Conservation (phyloP, 495 filamentous ascomycete genomes). For the Neurospora sp. region DNA sequence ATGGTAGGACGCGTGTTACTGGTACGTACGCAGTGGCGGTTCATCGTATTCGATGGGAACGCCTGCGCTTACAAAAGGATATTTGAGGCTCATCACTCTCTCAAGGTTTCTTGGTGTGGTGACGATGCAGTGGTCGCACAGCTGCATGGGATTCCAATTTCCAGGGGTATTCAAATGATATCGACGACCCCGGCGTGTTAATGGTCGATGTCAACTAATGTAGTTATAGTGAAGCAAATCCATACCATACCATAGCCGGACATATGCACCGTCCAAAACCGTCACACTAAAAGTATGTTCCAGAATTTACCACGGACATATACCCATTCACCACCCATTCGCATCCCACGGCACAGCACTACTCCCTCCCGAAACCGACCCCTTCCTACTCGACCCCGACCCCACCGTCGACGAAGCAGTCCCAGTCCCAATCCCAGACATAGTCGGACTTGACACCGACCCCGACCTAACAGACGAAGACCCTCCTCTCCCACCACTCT, state of each 20-base stretch:
- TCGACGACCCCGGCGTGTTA: background rate
- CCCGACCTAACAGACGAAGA: background rate
- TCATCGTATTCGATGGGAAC: background rate
- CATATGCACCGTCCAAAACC: background rate
- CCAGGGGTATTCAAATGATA: background rate
- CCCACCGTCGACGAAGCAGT: background rate
- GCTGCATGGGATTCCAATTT: background rate
- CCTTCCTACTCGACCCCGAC: slow-evolving; percentile 5
- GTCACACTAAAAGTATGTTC: background rate
- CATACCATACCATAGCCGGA: background rate
- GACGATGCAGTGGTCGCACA: background rate
- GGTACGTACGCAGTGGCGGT: background rate
- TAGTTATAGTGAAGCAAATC: background rate
- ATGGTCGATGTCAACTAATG: background rate
- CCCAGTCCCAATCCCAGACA: background rate
- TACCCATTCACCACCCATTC: background rate
- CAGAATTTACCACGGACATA: background rate
- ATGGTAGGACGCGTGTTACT: background rate
- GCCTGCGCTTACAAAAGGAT: background rate
- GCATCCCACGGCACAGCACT: background rate
- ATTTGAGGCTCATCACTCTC: background rate
- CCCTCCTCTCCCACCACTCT: background rate
- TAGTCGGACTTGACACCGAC: background rate
- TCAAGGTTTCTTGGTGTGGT: background rate
- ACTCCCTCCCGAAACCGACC: background rate